Conservation (phyloP, 129 eudicot genomes). For the Erigeron canadensis region DNA sequence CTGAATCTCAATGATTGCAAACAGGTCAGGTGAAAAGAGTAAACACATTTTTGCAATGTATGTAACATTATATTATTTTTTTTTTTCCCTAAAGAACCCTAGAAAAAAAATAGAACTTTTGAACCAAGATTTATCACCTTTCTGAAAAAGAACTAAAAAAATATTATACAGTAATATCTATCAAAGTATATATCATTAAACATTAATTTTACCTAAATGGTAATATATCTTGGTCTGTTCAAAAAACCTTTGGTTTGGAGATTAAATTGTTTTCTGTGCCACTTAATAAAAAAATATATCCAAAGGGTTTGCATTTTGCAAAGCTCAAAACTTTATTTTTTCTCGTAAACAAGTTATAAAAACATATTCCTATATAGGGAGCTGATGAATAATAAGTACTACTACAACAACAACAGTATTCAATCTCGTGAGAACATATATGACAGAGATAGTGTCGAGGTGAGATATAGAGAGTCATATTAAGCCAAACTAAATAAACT, state of each 20-base stretch:
- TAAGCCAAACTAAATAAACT: too few relatives aligned
- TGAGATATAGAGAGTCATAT: too few relatives aligned
- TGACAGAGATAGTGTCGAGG: too few relatives aligned
- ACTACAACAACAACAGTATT: too few relatives aligned
- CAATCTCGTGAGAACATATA: too few relatives aligned
- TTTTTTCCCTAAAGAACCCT: neutral
- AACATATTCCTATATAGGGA: neutral
- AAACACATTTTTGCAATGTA: neutral
- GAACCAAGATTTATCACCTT: neutral
- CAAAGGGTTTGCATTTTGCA: constrained; percentile 18
- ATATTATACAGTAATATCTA: too few relatives aligned
- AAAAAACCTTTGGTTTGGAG: constrained; percentile 15
- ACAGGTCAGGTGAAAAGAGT: neutral
- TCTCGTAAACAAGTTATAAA: constrained; percentile 8
- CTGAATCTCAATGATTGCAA: constrained; percentile 10
- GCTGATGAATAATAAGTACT: neutral
- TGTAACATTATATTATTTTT: neutral
- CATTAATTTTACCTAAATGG: too few relatives aligned
- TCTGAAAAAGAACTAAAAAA: neutral
- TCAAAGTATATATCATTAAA: too few relatives aligned
- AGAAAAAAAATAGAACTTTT: neutral
- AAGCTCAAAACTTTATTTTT: constrained; percentile 28
- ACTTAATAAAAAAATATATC: constrained; percentile 16
- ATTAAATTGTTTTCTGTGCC: constrained; percentile 30
- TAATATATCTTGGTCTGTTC: neutral